Evolutionary conservation across 2,329 filamentous ascomycete genomes (phyloP).

Genomic region (Trichophyton verrucosum): DNA sequence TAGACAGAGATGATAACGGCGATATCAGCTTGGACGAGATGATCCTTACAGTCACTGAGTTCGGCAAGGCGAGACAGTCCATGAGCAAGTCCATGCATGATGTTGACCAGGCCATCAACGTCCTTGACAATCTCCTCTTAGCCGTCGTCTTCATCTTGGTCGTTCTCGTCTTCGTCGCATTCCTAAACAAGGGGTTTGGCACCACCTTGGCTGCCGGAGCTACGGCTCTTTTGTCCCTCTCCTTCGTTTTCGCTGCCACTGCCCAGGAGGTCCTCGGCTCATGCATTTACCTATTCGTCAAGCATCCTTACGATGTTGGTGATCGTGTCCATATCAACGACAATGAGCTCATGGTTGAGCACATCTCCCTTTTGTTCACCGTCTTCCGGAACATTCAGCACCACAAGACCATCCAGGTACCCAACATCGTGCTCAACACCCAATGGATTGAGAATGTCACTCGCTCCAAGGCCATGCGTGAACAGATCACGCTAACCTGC

Average conservation of each 20-base stretch:
- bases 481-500: conserved; percentile 66
- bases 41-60: conserved; percentile 72
- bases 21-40: conserved; percentile 95
- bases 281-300: conserved; percentile 97
- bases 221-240: conserved; percentile 85
- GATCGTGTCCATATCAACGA: conserved; percentile 72
- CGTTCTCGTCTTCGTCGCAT: conserved; percentile 78
- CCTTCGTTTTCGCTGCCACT: conserved; percentile 87
- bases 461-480: conserved; percentile 83
- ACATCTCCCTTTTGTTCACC: conserved; percentile 86
- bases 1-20: conserved; percentile 82
- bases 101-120: conserved; percentile 84
- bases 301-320: conserved; percentile 86
- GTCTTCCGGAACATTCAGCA: conserved; percentile 76
- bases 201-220: conserved; percentile 80
- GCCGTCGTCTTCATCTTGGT: conserved; percentile 69
- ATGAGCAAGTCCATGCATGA: conserved; percentile 93
- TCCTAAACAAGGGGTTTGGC: conserved; percentile 75
- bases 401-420: conserved; percentile 68
- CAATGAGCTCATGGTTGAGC: conserved; percentile 68
- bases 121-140: conserved; percentile 75
- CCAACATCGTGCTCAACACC: conserved; percentile 83
- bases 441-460: conserved; percentile 94
- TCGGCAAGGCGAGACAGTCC: conserved; percentile 74
- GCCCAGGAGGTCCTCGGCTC: conserved; percentile 93